Conservation (phyloP, 805 yeast genomes). For the Candida oleophila region DNA sequence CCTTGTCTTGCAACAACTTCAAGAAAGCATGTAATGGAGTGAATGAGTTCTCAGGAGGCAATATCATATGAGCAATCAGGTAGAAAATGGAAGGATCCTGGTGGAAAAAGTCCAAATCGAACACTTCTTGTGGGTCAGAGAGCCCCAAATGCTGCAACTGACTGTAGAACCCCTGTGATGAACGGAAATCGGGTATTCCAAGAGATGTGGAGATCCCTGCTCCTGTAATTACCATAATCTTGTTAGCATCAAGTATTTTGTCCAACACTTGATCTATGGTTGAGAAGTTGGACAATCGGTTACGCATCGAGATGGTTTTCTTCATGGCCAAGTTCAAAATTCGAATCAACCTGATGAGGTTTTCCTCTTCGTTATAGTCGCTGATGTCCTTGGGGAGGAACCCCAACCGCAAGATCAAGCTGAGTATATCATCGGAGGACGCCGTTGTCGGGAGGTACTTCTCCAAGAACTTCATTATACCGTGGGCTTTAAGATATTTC, state of each 20-base stretch:
- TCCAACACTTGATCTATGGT: slow-evolving; percentile 59
- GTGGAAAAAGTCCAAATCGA: slow-evolving; percentile 36
- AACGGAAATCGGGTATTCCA: slow-evolving; percentile 46
- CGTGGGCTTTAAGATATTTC: slow-evolving; percentile 55
- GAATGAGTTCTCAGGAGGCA: slow-evolving; percentile 37
- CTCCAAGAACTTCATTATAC: slow-evolving; percentile 59
- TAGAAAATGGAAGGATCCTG: slow-evolving; percentile 40
- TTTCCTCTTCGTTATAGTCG: slow-evolving; percentile 37
- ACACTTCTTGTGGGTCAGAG: slow-evolving; percentile 45
- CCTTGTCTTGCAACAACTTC: slow-evolving; percentile 33
- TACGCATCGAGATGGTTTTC: slow-evolving; percentile 56
- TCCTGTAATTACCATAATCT: slow-evolving; percentile 41
- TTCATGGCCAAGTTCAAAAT: slow-evolving; percentile 64
- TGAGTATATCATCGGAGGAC: slow-evolving; percentile 53
- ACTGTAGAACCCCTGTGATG: slow-evolving; percentile 64
- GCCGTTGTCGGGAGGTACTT: slow-evolving; percentile 62
- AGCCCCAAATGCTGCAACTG: slow-evolving; percentile 45
- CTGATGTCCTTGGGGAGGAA: slow-evolving; percentile 40
- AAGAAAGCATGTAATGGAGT: slow-evolving; percentile 42
- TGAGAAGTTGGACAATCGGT: slow-evolving; percentile 51
- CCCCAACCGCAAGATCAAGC: slow-evolving; percentile 63
- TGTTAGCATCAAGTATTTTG: slow-evolving; percentile 50
- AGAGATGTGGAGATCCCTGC: slow-evolving; percentile 46
- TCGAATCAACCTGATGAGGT: slow-evolving; percentile 46
- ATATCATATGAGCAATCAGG: slow-evolving; percentile 43